Evolutionary conservation across 371 early-diverging fungal genomes (phyloP), one percentile per base, ranked within the genome.

Genomic region (Mortierella sp.): DNA sequence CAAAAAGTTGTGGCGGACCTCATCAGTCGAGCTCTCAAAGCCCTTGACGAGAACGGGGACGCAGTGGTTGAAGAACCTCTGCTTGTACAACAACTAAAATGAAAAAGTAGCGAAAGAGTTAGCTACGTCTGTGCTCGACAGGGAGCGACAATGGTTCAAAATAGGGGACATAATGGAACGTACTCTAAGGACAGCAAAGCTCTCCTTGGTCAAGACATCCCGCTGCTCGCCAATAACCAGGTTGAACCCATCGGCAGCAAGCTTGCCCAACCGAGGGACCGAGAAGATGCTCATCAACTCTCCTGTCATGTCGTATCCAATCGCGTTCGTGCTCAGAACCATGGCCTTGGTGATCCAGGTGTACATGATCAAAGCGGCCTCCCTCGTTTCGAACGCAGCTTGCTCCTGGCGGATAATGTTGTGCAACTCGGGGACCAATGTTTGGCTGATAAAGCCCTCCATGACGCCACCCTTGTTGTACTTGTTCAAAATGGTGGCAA

Each of bases 31-130:
- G 14, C 73, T 56, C 11, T 90, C 89, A 81, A 96, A 96, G 0
- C 94, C 92, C 0, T 90, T 63, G 3, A 95, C 91, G 14, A 98
- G 87, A 44, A 89, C 89, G 14, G 98, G 97, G 35, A 95, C 87
- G 60, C 93, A 92, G 44, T 90, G 88, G 60, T 92, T 91, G 87
- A 97, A 98, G 81, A 97, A 94, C 21, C 95, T 90, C 84, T 98
- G 98, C 84, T 95, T 95, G 87, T 94, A 94, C 35, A 98, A 87
- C 35, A 95, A 89, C 93, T 95, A 16, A 32, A 79, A 43, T 32
- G 58, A 72, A 72, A 27, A 68, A 6, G 63, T 38, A 24, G 70
- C 3, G 32, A 11, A 32, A 70, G 27, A 4, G 21, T 54, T 41
- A 10, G 46, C 76, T 68, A 48, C 12, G 6, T 46, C 27, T 29